Conservation (phyloP, 2,329 filamentous ascomycete species). For the Cladosporium sp. region DNA sequence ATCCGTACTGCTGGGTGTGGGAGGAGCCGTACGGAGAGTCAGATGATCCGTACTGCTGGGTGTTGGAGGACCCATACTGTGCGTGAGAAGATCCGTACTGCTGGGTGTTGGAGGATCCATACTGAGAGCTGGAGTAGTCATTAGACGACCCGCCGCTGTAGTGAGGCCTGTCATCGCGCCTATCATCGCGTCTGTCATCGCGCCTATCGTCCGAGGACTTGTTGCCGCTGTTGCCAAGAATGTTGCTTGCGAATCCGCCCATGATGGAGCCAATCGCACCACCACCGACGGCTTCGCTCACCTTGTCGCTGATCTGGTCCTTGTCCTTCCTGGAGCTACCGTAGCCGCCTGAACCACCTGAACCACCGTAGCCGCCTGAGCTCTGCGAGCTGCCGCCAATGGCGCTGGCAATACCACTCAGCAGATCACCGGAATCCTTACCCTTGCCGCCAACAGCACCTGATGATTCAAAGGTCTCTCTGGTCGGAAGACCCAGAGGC, state of each 20-base stretch:
- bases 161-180: constrained; percentile 27
- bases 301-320: constrained; percentile 44
- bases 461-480: constrained; percentile 36
- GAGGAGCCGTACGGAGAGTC: constrained; percentile 21
- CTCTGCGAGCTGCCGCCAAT: neutral
- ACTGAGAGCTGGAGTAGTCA: neutral
- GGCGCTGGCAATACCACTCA: constrained; percentile 10
- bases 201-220: neutral
- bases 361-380: constrained; percentile 13
- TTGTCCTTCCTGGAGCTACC: constrained; percentile 19
- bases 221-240: constrained; percentile 45
- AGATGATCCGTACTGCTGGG: neutral
- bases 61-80: constrained; percentile 20
- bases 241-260: constrained; percentile 58
- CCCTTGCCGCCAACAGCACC: constrained; percentile 40
- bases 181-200: neutral
- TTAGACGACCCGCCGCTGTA: constrained; percentile 42
- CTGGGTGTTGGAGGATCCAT: constrained; percentile 1
- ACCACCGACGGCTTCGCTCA: constrained; percentile 58
- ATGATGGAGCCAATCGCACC: constrained; percentile 67
- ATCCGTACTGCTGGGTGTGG: neutral
- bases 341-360: constrained; percentile 38
- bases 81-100: no score
- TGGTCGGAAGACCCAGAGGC: constrained; percentile 71
- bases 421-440: neutral